A percentile compares a stretch with the other conserved stretches of the same genome.
Conservation (phyloP, 1,284 basidiomycete species). For the Cryptococcus sp. region DNA sequence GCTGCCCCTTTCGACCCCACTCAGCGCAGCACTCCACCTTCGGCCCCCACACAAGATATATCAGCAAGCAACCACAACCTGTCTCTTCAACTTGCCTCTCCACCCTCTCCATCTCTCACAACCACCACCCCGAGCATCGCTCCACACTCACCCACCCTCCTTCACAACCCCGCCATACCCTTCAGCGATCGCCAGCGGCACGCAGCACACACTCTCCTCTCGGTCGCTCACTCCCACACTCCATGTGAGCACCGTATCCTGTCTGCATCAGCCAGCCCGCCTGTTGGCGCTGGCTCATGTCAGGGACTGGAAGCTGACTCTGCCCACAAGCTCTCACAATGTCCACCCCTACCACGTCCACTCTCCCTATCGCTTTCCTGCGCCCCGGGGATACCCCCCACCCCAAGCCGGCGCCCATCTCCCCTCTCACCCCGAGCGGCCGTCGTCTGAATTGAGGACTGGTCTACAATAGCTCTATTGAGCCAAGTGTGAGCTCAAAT, state of each 20-base stretch:
- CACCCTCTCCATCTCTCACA: not conserved
- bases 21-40: too few relatives aligned
- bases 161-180: too few relatives aligned
- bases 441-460: not conserved
- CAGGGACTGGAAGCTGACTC: too few relatives aligned
- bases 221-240: too few relatives aligned
- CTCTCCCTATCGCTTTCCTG: not conserved
- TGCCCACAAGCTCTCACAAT: not conserved
- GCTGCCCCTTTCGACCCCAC: too few relatives aligned
- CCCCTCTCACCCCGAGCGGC: not conserved
- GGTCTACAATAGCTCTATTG: too few relatives aligned
- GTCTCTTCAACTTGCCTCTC: not conserved
- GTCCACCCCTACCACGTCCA: not conserved
- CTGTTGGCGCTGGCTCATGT: too few relatives aligned
- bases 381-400: conserved; percentile 2
- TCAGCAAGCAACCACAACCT: not conserved
- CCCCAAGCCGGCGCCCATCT: conserved; percentile 1
- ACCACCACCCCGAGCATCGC: not conserved
- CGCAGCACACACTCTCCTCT: too few relatives aligned
- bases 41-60: not conserved
- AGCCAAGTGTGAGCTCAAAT: not conserved
- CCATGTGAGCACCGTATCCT: too few relatives aligned
- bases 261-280: too few relatives aligned
- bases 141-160: not conserved
- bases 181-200: not conserved